Base-by-base conservation (phyloP, 139 green algal species). In the Chlamydomonas schloesseri region DNA sequence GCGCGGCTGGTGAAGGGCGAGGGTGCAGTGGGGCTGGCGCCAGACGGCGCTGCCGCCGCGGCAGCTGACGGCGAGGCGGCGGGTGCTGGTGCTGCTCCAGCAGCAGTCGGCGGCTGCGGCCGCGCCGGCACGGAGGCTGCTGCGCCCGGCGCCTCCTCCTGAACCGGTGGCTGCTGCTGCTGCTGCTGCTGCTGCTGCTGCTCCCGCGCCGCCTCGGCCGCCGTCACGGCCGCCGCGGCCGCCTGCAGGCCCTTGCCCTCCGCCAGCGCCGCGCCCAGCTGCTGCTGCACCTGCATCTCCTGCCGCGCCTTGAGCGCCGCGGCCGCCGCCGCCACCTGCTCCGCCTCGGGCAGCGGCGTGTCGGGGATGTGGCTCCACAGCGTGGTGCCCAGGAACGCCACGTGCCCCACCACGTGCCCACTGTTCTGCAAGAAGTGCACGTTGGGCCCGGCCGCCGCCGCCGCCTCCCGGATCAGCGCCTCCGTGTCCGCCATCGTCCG, bases 361-460 rank as follows among this genome's bases (percentile, higher is more conserved):
- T 85, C 67, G 1, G 79, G 79, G 33, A 76, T 11, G 79, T 85
- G 28, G 28, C 46, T 70, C 79, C 79, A 85, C 4, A 85, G 79
- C 3, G 79, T 85, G n/a, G 79, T 26, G 34, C 79, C 79, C 6
- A 85, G 76, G 68, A 85, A 85, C 3, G n/a, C 65, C 26, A 85
- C 21, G 65, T 58, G 3, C 8, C 67, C 31, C 2, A 64, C 64
- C 34, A 73, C 62, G n/a, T 73, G 62, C 0, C 8, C 46, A 9
- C 33, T 10, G 65, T 85, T 85, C 23, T 76, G 65, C 67, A 85
- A n/a, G 67, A 85, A 76, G 47, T 70, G 67, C 46, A 85, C 79
- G 79, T 85, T 85, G 67, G 47, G 67, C 31, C 58, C 20, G 28
- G 29, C 2, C n/a, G 64, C 42, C 24, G 50, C 47, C 20, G 21